Conservation (phyloP, 495 filamentous ascomycete genomes). For the Zalerion maritima region DNA sequence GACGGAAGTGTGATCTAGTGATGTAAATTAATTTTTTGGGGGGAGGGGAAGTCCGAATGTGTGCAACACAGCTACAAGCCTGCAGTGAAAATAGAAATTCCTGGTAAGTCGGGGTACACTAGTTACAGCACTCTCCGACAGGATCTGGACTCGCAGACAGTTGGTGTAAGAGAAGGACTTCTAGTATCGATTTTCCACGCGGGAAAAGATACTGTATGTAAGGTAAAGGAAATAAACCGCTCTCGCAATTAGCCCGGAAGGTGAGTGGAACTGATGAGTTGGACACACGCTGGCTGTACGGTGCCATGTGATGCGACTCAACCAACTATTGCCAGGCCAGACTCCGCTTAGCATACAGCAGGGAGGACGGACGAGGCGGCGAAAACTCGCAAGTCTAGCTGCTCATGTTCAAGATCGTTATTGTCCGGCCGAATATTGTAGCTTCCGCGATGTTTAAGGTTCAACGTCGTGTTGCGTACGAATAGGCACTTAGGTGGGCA, state of each 20-base stretch:
- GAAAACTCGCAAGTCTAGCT: slow-evolving; percentile 3
- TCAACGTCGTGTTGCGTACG: background rate
- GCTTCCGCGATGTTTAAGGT: slow-evolving; percentile 1
- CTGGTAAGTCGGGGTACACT: too few species aligned
- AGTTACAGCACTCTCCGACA: too few species aligned
- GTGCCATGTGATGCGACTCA: slow-evolving; percentile 11
- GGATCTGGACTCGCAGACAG: too few species aligned
- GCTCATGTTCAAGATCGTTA: slow-evolving; percentile 2
- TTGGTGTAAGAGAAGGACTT: too few species aligned
- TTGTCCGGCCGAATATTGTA: slow-evolving; percentile 5
- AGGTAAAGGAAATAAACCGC: slow-evolving; percentile 3
- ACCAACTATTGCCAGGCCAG: slow-evolving; percentile 11
- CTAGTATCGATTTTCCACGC: too few species aligned
- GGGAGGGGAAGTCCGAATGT: too few species aligned
- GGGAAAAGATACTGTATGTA: too few species aligned
- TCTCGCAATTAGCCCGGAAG: background rate
- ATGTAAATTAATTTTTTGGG: too few species aligned
- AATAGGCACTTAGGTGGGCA: too few species aligned
- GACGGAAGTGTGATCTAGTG: too few species aligned
- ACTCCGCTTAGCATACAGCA: slow-evolving; percentile 5
- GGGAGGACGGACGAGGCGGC: slow-evolving; percentile 2
- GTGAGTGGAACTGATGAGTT: slow-evolving; percentile 3
- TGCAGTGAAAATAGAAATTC: too few species aligned
- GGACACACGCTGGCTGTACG: slow-evolving; percentile 1
- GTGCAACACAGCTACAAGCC: too few species aligned